Evolutionary conservation across 2,329 filamentous ascomycete genomes (phyloP).

Genomic region (Microsporum canis): DNA sequence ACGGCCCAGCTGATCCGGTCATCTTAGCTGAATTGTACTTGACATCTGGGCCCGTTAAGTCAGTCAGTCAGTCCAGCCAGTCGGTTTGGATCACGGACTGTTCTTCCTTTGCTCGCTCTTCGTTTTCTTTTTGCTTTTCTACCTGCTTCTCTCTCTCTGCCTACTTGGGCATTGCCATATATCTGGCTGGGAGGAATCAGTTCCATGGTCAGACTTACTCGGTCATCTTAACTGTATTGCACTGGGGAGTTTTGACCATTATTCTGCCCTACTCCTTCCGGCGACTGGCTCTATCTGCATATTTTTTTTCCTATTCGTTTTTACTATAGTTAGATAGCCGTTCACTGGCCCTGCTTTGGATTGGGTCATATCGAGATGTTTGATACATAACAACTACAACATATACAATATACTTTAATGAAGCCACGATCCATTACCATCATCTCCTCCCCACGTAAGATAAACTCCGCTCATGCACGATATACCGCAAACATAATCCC

Average conservation of each 20-base stretch:
- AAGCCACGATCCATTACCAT: background rate
- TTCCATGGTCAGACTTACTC: slow-evolving; percentile 9
- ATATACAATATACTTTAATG: background rate
- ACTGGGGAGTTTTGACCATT: slow-evolving; percentile 17
- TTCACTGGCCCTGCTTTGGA: background rate
- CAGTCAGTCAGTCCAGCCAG: background rate
- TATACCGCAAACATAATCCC: too few species aligned
- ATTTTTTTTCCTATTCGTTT: background rate
- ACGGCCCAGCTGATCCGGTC: background rate
- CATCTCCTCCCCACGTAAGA: background rate
- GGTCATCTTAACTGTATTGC: slow-evolving; percentile 30
- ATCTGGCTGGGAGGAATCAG: background rate
- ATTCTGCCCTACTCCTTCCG: background rate
- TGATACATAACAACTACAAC: background rate
- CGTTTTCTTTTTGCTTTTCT: background rate
- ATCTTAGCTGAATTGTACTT: slow-evolving; percentile 1
- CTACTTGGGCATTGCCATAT: background rate
- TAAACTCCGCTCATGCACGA: too few species aligned
- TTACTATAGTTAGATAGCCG: background rate
- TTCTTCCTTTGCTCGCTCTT: background rate
- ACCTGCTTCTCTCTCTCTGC: background rate
- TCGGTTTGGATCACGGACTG: background rate
- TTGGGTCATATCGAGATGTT: background rate
- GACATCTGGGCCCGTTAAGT: background rate
- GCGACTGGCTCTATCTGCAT: background rate